These are phyloP conservation scores for Dothistroma septosporum DNA, from an alignment of 2,329 filamentous ascomycete genomes.

Conservation along the genomic window DNA sequence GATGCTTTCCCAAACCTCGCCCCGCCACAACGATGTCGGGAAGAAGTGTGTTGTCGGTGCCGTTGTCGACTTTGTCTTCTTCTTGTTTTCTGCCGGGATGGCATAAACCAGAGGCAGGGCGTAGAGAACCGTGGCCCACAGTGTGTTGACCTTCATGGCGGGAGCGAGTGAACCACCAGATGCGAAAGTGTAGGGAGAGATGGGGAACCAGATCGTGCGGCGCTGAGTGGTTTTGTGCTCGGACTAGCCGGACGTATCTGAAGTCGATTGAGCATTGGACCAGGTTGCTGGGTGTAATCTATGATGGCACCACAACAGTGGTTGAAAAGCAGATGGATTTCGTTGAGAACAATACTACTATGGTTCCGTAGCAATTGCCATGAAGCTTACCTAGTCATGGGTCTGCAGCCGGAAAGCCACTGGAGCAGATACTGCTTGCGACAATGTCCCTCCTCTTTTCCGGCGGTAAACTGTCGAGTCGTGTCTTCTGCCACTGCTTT, in stretches of 20 bases:
- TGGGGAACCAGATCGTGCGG: neutral
- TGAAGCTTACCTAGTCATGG: neutral
- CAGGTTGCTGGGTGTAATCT: neutral
- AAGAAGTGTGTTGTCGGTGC: neutral
- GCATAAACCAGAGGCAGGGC: constrained; percentile 15
- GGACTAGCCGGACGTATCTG: neutral
- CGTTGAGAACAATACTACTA: neutral
- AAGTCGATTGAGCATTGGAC: neutral
- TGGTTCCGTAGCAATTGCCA: neutral
- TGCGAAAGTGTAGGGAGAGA: constrained; percentile 1
- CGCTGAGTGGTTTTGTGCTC: neutral
- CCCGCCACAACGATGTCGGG: no score
- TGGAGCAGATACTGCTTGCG: neutral
- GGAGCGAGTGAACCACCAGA: constrained; percentile 9
- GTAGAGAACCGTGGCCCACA: constrained; percentile 10
- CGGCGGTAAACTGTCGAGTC: neutral
- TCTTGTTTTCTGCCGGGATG: constrained; percentile 1
- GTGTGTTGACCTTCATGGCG: constrained; percentile 17
- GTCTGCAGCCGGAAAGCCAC: neutral
- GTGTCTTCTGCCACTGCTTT: neutral
- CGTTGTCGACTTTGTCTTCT: neutral
- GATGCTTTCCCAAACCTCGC: neutral
- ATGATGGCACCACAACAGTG: neutral
- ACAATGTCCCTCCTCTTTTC: neutral
- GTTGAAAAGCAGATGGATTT: neutral